Base-by-base conservation (phyloP, 163 green algal genomes). In the Volvox carteri region DNA sequence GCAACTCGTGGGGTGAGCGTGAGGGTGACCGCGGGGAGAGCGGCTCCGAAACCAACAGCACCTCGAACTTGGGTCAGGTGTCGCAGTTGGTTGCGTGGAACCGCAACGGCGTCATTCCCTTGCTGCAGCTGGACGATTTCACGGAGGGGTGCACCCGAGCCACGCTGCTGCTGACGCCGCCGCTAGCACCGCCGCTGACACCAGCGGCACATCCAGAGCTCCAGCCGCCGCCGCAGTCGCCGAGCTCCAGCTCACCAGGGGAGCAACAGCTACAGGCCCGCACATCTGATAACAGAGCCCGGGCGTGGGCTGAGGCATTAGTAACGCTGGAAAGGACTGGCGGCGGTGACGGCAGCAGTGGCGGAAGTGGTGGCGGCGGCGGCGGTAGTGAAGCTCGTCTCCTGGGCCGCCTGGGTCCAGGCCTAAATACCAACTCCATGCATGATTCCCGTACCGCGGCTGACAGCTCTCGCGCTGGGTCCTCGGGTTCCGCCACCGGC, bases 31-130 rank as follows among this genome's bases (percentile, higher is more conserved):
- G 74, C 50, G 5, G 35, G 3, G 11, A 52, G 16, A 21, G 25
- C 4, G 77, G 33, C 33, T 54, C 33, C 18, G 56, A 28, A 21
- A 48, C 30, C 56, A 41, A 39, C n/a, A 41, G 56, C n/a, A 48
- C 42, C 21, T 33, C 35, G 60, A 39, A 18, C 16, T 5, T 68
- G 7, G 62, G 35, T 14, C 79, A 68, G 46, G 48, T 87, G 4
- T 87, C 81, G 11, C 81, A 87, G 81, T 33, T 87, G 44, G 81
- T 87, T 30, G 81, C 81, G 9, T 87, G 81, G 81, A 58, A 35
- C 65, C 81, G 81, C 44, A 37, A 0, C 33, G 81, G 81, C 46
- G 46, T 42, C 21, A 42, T 87, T 28, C 33, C 46, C 1, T 30
- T 87, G 30, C 23, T 79, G 1, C 81, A 87, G 48, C 5, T 80